A percentile compares a stretch with the other conserved stretches of the same genome.
Evolutionary conservation across 495 filamentous ascomycete genomes (phyloP).

Genomic region (Copromyces sp.): DNA sequence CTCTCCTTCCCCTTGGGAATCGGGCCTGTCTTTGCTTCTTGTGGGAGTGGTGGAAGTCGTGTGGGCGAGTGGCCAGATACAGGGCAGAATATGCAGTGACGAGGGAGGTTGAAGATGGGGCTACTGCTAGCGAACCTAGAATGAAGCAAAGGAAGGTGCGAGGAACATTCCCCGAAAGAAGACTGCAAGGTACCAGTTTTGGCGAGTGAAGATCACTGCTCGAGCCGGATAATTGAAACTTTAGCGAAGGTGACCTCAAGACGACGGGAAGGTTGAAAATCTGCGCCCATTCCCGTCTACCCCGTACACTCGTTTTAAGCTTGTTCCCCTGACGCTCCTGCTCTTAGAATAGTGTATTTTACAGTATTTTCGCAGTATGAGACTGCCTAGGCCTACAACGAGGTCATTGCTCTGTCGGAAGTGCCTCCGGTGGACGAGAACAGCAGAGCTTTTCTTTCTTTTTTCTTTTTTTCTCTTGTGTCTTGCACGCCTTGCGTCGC

Average conservation of each 20-base stretch:
- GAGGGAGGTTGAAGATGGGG: neutral
- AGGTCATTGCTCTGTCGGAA: neutral
- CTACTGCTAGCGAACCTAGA: neutral
- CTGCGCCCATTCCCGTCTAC: neutral
- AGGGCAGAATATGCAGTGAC: neutral
- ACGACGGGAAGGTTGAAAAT: neutral
- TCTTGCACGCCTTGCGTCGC: neutral
- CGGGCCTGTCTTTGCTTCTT: neutral
- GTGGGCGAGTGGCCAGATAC: neutral
- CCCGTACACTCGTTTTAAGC: neutral
- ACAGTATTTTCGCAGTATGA: neutral
- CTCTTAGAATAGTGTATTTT: neutral
- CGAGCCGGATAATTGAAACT: neutral
- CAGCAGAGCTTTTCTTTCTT: neutral
- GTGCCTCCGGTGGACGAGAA: neutral
- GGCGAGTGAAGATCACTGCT: neutral
- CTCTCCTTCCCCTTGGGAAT: neutral
- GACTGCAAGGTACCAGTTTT: neutral
- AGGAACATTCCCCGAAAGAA: neutral
- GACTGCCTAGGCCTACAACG: neutral
- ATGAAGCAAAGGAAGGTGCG: neutral
- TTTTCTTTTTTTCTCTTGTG: neutral
- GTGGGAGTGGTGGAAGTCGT: neutral
- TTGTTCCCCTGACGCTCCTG: neutral
- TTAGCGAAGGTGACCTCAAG: neutral